phyloP scores from a whole-genome alignment of 164 flowering plant genomes.

The Nelumbo lutea region DNA sequence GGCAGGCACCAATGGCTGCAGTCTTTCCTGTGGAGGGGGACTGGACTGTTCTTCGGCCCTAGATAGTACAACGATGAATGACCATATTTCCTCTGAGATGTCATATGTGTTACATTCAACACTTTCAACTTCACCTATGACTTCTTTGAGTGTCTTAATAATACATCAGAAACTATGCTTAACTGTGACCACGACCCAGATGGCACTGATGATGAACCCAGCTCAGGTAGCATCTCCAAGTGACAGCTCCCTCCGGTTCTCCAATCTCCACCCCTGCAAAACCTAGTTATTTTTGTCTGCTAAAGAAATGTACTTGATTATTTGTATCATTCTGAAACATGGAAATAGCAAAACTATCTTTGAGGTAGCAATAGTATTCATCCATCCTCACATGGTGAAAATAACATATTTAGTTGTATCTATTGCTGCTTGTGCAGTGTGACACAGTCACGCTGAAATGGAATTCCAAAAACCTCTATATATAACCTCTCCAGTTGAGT shows the following conservation, averaged over 20 bases:
- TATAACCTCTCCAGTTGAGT: too few species aligned
- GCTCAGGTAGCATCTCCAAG: slow-evolving; percentile 56
- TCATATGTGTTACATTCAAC: slow-evolving; percentile 52
- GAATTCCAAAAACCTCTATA: too few species aligned
- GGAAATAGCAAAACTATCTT: neutral
- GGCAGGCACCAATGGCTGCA: slow-evolving; percentile 93
- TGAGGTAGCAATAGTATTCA: neutral
- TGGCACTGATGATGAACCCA: slow-evolving; percentile 20
- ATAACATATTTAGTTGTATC: too few species aligned
- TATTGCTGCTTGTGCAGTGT: too few species aligned
- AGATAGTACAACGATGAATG: slow-evolving; percentile 57
- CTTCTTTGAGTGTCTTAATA: slow-evolving; percentile 23
- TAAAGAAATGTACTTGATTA: too few species aligned
- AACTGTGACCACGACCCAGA: slow-evolving; percentile 22
- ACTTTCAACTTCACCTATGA: slow-evolving; percentile 26
- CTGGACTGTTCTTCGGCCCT: slow-evolving; percentile 35
- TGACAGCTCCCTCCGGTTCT: slow-evolving; percentile 71
- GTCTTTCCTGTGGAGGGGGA: slow-evolving; percentile 55
- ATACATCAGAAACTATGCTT: slow-evolving; percentile 27
- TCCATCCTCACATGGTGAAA: neutral
- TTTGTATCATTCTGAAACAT: neutral
- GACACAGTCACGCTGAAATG: too few species aligned
- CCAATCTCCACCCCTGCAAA: slow-evolving; percentile 73
- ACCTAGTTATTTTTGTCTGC: neutral
- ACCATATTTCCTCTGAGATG: slow-evolving; percentile 56